Base-by-base conservation (phyloP, 345 rosid genomes). In the Mercurialis annua region DNA sequence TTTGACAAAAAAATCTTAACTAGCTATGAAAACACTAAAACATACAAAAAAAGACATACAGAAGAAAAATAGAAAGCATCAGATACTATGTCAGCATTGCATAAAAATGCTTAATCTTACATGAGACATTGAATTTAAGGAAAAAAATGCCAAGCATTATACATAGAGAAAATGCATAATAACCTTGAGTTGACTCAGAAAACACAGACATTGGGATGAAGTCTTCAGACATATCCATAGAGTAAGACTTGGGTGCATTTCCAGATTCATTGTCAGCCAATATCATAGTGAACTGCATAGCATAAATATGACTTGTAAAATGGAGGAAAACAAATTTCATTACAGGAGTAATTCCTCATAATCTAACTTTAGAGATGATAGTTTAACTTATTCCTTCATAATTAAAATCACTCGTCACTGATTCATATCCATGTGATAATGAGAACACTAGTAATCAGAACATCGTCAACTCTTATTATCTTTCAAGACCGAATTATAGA, bases 201-300 rank as follows among this genome's bases (percentile, higher is more conserved):
- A 90, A 88, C 64, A 77, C 89, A 64, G 78, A 76, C 96, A 88
- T 85, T 3, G 96, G 93, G 59, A 84, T 72, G 36, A 88, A 77
- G 64, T 85, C 93, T 61, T 77, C 81, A 63, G 96, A 83, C 89
- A 88, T 88, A 43, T 88, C 98, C 89, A 92, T 73, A 5, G 86
- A 67, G 71, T 82, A 92, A 43, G 80, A 73, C 71, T 77, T 88
- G 34, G 92, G 97, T 64, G 72, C 76, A 68, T 83, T 75, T 51
- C 87, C 90, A 71, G 83, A 79, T 72, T 87, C 97, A 67, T 80
- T 69, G 73, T 83, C 81, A 66, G 76, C 75, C 86, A 92, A 75
- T 77, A 85, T 90, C 92, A 87, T 83, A 40, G 84, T 78, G 77
- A 83, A 87, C 92, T 87, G 84, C 67, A 57, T 24, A 78, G 42